Evolutionary conservation across 208 protist genomes (phyloP).

Genomic region (Borovskyia barvae): DNA sequence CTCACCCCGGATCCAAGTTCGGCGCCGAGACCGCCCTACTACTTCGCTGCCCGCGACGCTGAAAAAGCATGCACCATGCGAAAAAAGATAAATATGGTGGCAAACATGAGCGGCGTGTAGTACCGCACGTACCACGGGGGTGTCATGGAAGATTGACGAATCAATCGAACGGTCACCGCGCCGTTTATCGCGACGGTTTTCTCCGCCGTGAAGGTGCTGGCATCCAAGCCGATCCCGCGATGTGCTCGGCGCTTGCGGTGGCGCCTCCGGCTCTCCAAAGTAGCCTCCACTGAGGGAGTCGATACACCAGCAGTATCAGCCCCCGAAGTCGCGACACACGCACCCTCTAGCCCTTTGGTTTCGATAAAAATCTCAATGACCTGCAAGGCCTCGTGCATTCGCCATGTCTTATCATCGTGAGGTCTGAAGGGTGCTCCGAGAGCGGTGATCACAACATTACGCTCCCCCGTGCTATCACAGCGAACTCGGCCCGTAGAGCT

Average conservation of each 20-base stretch:
- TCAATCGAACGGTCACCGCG: constrained; percentile 24
- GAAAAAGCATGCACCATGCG: constrained; percentile 21
- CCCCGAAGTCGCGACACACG: constrained; percentile 17
- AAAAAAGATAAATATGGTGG: constrained; percentile 28
- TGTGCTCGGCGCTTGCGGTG: constrained; percentile 29
- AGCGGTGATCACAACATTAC: constrained; percentile 41
- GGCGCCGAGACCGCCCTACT: background rate
- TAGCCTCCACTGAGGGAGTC: constrained; percentile 1
- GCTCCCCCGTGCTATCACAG: constrained; percentile 20
- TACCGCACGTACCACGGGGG: constrained; percentile 17
- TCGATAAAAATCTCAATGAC: constrained; percentile 50
- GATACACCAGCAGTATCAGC: constrained; percentile 9
- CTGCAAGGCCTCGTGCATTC: constrained; percentile 44
- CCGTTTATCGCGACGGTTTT: constrained; percentile 28
- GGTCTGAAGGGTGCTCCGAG: constrained; percentile 32
- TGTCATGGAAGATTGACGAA: constrained; percentile 7
- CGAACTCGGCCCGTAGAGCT: background rate
- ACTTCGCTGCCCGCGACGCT: constrained; percentile 10
- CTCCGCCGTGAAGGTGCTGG: constrained; percentile 8
- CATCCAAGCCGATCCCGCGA: constrained; percentile 8
- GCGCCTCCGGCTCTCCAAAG: constrained; percentile 3
- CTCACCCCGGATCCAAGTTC: no score
- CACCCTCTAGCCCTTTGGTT: constrained; percentile 18
- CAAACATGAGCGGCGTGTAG: constrained; percentile 26
- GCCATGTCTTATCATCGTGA: constrained; percentile 18